Evolutionary conservation across 768 basidiomycete genomes (phyloP).

Genomic region (Phaeotremella skinneri): DNA sequence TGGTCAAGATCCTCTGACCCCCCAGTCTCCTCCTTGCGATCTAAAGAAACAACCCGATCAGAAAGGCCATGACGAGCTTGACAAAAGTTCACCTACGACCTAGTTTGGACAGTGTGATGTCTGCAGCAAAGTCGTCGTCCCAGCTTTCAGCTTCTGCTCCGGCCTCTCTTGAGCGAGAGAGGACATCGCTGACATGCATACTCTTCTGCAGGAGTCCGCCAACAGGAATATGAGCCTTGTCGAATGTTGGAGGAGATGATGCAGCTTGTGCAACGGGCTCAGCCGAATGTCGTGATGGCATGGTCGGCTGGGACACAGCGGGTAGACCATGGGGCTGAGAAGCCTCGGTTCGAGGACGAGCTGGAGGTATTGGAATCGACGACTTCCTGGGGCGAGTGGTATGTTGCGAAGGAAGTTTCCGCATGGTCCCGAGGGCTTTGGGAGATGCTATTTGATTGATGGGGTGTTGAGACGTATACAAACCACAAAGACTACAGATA

Average conservation of each 20-base stretch:
- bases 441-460: slow-evolving; percentile 51
- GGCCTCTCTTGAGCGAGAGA: slow-evolving; percentile 36
- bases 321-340: not conserved
- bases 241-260: slow-evolving; percentile 15
- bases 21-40: slow-evolving; percentile 61
- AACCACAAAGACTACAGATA: slow-evolving; percentile 9
- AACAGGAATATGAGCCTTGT: slow-evolving; percentile 1
- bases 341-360: not conserved
- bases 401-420: slow-evolving; percentile 26
- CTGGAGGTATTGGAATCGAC: slow-evolving; percentile 7
- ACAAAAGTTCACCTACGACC: slow-evolving; percentile 57
- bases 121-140: slow-evolving; percentile 98
- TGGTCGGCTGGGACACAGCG: not conserved
- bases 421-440: slow-evolving; percentile 40
- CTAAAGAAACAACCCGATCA: slow-evolving; percentile 17
- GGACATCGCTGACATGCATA: slow-evolving; percentile 29
- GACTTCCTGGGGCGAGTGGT: slow-evolving; percentile 16
- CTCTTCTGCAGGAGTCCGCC: slow-evolving; percentile 59
- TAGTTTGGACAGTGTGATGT: slow-evolving; percentile 80
- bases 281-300: slow-evolving; percentile 36
- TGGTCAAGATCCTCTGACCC: slow-evolving; percentile 44
- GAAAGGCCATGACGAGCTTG: not conserved
- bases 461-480: slow-evolving; percentile 1
- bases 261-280: slow-evolving; percentile 38
- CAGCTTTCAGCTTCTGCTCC: slow-evolving; percentile 67